A percentile compares a stretch with the other conserved stretches of the same genome.
phyloP scores from a whole-genome alignment of 2,329 filamentous ascomycete species.

The Botrytis tulipae region DNA sequence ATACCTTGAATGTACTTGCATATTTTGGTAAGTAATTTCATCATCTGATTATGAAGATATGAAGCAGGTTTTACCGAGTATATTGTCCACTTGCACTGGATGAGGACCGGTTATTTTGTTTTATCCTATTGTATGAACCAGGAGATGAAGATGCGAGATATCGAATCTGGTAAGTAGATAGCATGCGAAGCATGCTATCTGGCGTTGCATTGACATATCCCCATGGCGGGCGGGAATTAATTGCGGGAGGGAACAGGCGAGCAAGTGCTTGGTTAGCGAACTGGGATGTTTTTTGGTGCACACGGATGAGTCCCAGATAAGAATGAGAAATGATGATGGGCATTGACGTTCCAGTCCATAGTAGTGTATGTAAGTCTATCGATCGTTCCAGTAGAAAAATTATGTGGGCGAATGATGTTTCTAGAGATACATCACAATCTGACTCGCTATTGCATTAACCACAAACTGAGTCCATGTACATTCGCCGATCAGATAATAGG shows the following conservation, averaged over 20 bases:
- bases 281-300: background rate
- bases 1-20: constrained; percentile 2
- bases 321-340: background rate
- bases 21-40: constrained; percentile 17
- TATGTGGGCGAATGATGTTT: background rate
- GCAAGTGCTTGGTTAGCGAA: constrained; percentile 7
- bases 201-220: background rate
- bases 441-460: background rate
- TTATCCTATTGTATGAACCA: background rate
- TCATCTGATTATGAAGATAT: constrained; percentile 13
- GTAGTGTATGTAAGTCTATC: background rate
- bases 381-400: background rate
- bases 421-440: background rate
- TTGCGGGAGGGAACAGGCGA: constrained; percentile 16
- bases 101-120: background rate
- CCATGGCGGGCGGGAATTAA: background rate
- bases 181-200: background rate
- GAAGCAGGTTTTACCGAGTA: background rate
- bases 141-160: background rate
- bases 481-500: background rate
- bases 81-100: background rate
- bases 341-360: background rate
- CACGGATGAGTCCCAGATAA: background rate
- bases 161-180: background rate
- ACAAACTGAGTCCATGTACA: background rate